Conservation (phyloP, 495 filamentous ascomycete genomes). For the Daldinia concentrica region DNA sequence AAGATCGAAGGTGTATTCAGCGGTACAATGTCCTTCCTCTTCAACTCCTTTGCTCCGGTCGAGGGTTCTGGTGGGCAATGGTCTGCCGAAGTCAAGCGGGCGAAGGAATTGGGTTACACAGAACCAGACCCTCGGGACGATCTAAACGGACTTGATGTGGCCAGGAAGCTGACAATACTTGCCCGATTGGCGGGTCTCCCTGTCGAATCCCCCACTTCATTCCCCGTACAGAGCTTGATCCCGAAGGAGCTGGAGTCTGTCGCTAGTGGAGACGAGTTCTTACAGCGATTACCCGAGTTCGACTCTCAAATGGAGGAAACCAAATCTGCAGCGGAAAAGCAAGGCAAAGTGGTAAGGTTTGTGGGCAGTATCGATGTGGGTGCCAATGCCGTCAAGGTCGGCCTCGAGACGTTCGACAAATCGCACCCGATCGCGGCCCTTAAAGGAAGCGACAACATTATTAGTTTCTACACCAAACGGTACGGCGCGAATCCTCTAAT, state of each 20-base stretch:
- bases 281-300: slow-evolving; percentile 76
- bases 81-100: slow-evolving; percentile 86
- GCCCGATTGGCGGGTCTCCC: slow-evolving; percentile 82
- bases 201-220: slow-evolving; percentile 79
- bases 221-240: slow-evolving; percentile 92
- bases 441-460: slow-evolving; percentile 97
- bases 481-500: slow-evolving; percentile 91
- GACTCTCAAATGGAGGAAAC: slow-evolving; percentile 84
- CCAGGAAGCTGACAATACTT: slow-evolving; percentile 94
- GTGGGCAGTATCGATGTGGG: slow-evolving; percentile 91
- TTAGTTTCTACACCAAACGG: slow-evolving; percentile 95
- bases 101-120: slow-evolving; percentile 94
- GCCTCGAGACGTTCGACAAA: slow-evolving; percentile 84
- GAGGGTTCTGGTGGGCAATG: slow-evolving; percentile 76
- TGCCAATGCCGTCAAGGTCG: slow-evolving; percentile 81
- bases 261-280: slow-evolving; percentile 80
- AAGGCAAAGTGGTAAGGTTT: slow-evolving; percentile 92
- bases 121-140: slow-evolving; percentile 97
- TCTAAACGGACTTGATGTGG: slow-evolving; percentile 94
- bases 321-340: slow-evolving; percentile 78
- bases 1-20: slow-evolving; percentile 97
- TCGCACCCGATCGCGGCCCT: slow-evolving; percentile 88
- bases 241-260: slow-evolving; percentile 81
- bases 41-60: slow-evolving; percentile 90
- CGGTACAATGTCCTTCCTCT: slow-evolving; percentile 94